Evolutionary conservation across 2,329 filamentous ascomycete species (phyloP), one percentile per base, ranked within the genome.

Genomic region (Fusarium lyarnte): DNA sequence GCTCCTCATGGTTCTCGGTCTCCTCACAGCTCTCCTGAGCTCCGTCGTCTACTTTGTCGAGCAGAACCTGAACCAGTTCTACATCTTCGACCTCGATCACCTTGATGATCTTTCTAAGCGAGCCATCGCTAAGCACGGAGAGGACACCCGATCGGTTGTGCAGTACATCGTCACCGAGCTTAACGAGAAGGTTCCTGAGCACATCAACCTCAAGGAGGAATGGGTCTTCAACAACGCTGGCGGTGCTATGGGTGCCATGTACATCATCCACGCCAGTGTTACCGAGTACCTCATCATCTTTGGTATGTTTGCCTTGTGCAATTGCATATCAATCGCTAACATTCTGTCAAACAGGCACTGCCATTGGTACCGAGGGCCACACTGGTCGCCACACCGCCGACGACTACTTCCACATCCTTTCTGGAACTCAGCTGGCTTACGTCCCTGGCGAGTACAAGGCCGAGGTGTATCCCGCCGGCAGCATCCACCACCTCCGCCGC

Each of bases 211-310:
- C 61, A 84, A 92, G 66, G 90, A 95, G 83, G 92, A 95, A 82
- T 97, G 94, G 94, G 87, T 97, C 49, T 95, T 97, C 78, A 97
- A 97, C 87, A 97, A 97, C 79, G 94, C 94, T 57, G 94, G 94
- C 58, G 94, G 94, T 72, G 94, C 94, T 58, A 97, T 97, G 94
- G 94, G 94, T 62, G 93, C 89, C 78, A 96, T 97, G 94, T 94
- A 94, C 81, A 91, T 97, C 73, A 91, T 97, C 77, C 94, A 97
- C 80, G 93, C 94, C 66, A 95, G 92, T 92, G 86, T 97, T 69
- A 97, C 94, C 25, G 94, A 97, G 82, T 97, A 97, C 84, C 86
- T 97, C 75, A 96, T 97, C 81, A 91, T 97, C 83, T 97, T 96
- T 81, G 94, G 85, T 85, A 74, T 62, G 78, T 70, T 29, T 21